Evolutionary conservation across 2,329 filamentous ascomycete species (phyloP).

Genomic region (Exophiala oligosperma): DNA sequence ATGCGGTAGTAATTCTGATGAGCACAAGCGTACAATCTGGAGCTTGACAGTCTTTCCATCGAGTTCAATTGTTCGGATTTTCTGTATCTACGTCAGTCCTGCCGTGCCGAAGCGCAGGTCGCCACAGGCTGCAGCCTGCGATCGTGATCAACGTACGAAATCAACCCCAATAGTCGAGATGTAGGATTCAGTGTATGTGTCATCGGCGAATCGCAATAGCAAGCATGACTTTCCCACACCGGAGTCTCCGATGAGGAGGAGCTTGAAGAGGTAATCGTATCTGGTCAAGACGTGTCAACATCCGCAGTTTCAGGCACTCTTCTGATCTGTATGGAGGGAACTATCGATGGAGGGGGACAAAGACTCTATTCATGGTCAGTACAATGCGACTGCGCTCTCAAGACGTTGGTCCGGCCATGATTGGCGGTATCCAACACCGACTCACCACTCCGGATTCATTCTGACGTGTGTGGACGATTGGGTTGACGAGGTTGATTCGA

Average conservation of each 20-base stretch:
- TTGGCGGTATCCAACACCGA: slow-evolving; percentile 13
- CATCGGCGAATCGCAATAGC: slow-evolving; percentile 95
- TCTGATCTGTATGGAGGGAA: neutral
- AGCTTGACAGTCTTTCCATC: slow-evolving; percentile 99
- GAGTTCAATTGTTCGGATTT: slow-evolving; percentile 99
- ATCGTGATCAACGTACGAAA: slow-evolving; percentile 67
- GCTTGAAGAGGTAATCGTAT: slow-evolving; percentile 99
- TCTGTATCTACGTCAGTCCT: slow-evolving; percentile 58
- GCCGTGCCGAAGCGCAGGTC: slow-evolving; percentile 10
- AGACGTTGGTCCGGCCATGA: slow-evolving; percentile 3
- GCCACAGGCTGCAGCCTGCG: slow-evolving; percentile 2
- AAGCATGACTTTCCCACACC: slow-evolving; percentile 99
- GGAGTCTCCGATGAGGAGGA: slow-evolving; percentile 99
- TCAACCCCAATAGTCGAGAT: slow-evolving; percentile 99
- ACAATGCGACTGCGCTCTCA: neutral
- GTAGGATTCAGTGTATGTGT: slow-evolving; percentile 99
- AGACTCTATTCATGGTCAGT: slow-evolving; percentile 17
- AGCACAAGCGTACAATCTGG: slow-evolving; percentile 75
- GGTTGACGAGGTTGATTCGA: neutral
- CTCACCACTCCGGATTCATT: slow-evolving; percentile 54
- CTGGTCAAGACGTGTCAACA: slow-evolving; percentile 47
- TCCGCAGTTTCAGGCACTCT: neutral
- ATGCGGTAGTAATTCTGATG: slow-evolving; percentile 29
- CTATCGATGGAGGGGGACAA: neutral
- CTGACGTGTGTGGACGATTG: slow-evolving; percentile 30